Evolutionary conservation across 352 stramenopile genomes (phyloP), one percentile per base, ranked within the genome.

Genomic region (Pythium aquatile): DNA sequence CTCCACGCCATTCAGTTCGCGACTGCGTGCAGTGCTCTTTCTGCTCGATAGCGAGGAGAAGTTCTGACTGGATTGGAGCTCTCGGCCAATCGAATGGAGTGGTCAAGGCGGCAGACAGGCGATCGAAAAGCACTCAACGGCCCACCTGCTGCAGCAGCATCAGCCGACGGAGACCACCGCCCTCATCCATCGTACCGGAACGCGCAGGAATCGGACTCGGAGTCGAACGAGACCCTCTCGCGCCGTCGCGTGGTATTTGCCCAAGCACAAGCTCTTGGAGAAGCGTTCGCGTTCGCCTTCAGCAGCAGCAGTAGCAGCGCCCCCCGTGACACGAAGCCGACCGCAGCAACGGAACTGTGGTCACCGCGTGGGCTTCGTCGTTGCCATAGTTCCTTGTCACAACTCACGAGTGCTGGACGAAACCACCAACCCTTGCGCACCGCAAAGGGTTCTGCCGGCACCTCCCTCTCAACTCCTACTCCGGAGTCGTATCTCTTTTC

Each of bases 51-150:
- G 58, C 49, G 35, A 56, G 42, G 29, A 30, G 26, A 52, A 39
- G 49, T 33, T 62, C 61, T 68, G 61, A 68, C 61, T 68, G 61
- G 53, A 68, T 68, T 57, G 39, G 16, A 53, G 29, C 26, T 57
- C 44, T 52, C 33, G 51, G 35, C 61, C 61, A 68, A 68, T 68
- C 53, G 16, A 58, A 65, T 65, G 57, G 26, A 63, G 57, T 63
- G 57, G 57, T 40, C 57, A 57, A 44, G 1, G 44, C 61, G 44
- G 32, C 61, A 68, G 61, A 35, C 61, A 68, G 61, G 61, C 61
- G 61, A n/a, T 10, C 39, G 28, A 59, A 59, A 42, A n/a, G 53
- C 53, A 35, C 20, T 24, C 20, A 24, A 24, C 9, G 44, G 44
- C n/a, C 44, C 44, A n/a, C n/a, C 44, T 51, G 44, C 44, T 16